Conservation (phyloP, 148 eudicot genomes). For the Talinum fruticosum region DNA sequence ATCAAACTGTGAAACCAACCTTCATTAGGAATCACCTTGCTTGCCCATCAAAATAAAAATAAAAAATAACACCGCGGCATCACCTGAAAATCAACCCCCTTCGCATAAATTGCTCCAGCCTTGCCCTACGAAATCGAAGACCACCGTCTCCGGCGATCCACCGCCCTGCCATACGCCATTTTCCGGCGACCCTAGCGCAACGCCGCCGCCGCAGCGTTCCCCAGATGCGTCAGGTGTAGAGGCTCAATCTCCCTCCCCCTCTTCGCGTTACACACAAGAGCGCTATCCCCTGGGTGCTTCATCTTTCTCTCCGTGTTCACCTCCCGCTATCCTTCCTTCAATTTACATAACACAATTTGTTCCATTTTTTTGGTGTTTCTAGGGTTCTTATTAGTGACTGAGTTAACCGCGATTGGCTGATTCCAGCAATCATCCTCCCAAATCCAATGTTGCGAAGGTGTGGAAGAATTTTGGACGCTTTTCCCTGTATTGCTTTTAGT, state of each 20-base stretch:
- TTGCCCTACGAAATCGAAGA: not conserved
- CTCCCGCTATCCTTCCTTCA: not conserved
- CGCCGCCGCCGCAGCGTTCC: not conserved
- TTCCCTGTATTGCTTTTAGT: not conserved
- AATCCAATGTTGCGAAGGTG: slow-evolving; percentile 15
- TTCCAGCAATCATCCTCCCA: not conserved
- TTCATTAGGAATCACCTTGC: no score
- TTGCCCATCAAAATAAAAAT: not conserved
- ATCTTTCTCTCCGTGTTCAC: not conserved
- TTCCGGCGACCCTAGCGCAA: not conserved
- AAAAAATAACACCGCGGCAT: not conserved
- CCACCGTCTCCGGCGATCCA: slow-evolving; percentile 7
- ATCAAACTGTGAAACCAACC: no score
- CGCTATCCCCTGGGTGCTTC: not conserved
- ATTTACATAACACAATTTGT: not conserved
- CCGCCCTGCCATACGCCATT: not conserved
- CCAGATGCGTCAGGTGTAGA: not conserved
- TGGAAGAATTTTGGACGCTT: not conserved
- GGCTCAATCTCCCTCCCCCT: not conserved
- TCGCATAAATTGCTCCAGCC: not conserved
- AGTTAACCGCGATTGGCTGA: not conserved
- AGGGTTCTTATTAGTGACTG: not conserved
- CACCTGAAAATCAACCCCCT: slow-evolving; percentile 1
- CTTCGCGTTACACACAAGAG: not conserved
- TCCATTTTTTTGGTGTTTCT: not conserved